Evolutionary conservation across 2,329 filamentous ascomycete species (phyloP).

Genomic region (Hymenoscyphus salicellus): DNA sequence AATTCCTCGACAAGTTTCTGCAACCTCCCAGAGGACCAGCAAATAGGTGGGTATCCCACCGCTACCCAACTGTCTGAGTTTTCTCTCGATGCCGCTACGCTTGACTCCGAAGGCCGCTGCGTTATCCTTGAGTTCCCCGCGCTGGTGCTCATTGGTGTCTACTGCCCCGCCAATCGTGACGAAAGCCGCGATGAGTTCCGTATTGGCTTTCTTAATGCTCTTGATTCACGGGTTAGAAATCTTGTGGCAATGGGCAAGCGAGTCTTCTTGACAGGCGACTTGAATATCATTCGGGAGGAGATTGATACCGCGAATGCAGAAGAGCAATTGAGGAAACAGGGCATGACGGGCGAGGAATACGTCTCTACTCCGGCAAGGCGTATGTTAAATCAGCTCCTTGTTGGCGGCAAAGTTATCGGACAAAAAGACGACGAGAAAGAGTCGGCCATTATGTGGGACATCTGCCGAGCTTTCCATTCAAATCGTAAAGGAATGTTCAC

Average conservation of each 20-base stretch:
- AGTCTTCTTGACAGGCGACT: conserved; percentile 80
- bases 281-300: conserved; percentile 67
- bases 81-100: conserved; percentile 63
- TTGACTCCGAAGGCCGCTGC: conserved; percentile 90
- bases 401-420: conserved; percentile 66
- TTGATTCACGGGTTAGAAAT: conserved; percentile 84
- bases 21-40: conserved; percentile 68
- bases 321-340: conserved; percentile 69
- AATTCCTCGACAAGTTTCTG: conserved; percentile 68
- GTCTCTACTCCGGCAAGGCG: conserved; percentile 68
- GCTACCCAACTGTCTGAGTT: conserved; percentile 61
- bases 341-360: conserved; percentile 67
- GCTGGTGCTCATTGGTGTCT: conserved; percentile 89
- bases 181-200: conserved; percentile 81
- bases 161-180: conserved; percentile 86
- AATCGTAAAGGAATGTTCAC: conserved; percentile 88
- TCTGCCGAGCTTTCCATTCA: conserved; percentile 78
- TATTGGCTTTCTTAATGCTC: conserved; percentile 70
- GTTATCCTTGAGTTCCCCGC: conserved; percentile 90
- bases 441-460: conserved; percentile 72
- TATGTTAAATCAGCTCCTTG: conserved; percentile 81
- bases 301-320: conserved; percentile 74
- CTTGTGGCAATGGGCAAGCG: conserved; percentile 75
- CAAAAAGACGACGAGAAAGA: conserved; percentile 68
- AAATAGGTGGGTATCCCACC: conserved; percentile 86